Evolutionary conservation across 2,329 filamentous ascomycete species (phyloP).

Genomic region (Fusarium stilboides): DNA sequence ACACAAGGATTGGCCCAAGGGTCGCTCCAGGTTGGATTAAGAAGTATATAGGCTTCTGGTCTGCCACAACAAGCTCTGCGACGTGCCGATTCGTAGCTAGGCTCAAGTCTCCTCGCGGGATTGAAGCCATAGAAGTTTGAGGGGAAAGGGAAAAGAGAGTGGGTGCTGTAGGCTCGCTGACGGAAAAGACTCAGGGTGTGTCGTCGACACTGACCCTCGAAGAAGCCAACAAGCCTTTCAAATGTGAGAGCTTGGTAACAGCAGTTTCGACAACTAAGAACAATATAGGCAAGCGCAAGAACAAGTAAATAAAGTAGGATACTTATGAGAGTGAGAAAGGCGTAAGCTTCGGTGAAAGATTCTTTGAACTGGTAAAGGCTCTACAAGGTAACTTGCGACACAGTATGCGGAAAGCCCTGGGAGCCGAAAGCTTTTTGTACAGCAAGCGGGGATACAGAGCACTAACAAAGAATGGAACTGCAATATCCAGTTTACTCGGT

Average conservation of each 20-base stretch:
- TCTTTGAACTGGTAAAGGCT: not conserved
- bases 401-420: conserved; percentile 4
- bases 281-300: not conserved
- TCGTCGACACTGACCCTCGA: conserved; percentile 6
- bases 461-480: not conserved
- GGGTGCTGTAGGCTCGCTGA: not conserved
- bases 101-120: not conserved
- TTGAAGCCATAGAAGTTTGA: not conserved
- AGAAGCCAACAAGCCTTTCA: not conserved
- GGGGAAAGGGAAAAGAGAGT: not conserved
- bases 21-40: not conserved
- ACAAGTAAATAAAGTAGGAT: not conserved
- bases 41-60: conserved; percentile 17
- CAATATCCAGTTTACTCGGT: conserved; percentile 2
- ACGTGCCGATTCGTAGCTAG: not conserved
- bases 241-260: not conserved
- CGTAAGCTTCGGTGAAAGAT: not conserved
- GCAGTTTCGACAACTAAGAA: not conserved
- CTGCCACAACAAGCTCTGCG: not conserved
- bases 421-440: conserved; percentile 38
- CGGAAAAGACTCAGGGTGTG: not conserved
- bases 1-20: not conserved
- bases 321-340: not conserved
- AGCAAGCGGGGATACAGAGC: not conserved
- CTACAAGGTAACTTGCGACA: conserved; percentile 14